Conservation (phyloP, 1,284 basidiomycete species). For the Cutaneotrichosporon sp. region DNA sequence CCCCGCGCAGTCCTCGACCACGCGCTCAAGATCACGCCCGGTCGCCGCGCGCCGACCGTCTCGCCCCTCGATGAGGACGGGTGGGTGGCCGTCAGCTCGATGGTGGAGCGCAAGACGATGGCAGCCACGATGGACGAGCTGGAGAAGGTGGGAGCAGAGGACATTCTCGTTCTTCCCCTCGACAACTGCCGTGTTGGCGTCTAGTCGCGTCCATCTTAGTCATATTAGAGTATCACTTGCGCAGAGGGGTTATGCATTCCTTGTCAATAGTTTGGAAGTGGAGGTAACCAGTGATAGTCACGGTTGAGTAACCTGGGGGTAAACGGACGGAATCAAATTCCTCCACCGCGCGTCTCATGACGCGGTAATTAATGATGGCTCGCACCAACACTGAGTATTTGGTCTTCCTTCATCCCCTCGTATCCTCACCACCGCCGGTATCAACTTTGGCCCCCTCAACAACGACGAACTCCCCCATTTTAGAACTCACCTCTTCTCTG, state of each 20-base stretch:
- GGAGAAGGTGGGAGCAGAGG: constrained; percentile 78
- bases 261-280: not conserved
- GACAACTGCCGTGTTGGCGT: constrained; percentile 88
- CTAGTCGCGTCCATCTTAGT: constrained; percentile 18
- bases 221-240: not conserved
- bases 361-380: not conserved
- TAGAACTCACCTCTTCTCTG: not conserved
- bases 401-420: not conserved
- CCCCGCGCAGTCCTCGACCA: constrained; percentile 62
- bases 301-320: not conserved
- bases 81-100: constrained; percentile 90
- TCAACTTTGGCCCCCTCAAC: not conserved
- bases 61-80: constrained; percentile 72
- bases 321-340: constrained; percentile 4
- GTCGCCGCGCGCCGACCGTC: constrained; percentile 84
- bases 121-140: constrained; percentile 90
- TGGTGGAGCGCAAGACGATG: constrained; percentile 84
- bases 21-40: constrained; percentile 79
- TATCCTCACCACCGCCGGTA: not conserved
- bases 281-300: not conserved
- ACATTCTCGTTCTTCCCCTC: constrained; percentile 84
- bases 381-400: not conserved
- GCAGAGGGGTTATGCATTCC: not conserved
- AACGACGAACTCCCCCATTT: not conserved
- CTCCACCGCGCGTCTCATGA: constrained; percentile 15